Evolutionary conservation across 2,329 filamentous ascomycete genomes (phyloP).

Genomic region (Emericellopsis atlantica): DNA sequence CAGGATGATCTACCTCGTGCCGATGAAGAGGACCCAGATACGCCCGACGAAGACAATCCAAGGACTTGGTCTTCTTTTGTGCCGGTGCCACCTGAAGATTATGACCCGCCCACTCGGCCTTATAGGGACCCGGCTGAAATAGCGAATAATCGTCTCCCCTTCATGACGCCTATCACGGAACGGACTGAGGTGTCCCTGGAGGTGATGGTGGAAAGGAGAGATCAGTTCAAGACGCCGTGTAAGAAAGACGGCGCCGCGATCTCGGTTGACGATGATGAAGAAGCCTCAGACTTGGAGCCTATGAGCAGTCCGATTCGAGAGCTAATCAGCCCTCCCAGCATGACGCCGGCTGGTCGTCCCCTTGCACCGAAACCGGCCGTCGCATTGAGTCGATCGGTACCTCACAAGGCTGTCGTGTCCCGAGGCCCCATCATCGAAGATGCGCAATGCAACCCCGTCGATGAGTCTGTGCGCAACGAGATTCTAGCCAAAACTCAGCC

Average conservation of each 20-base stretch:
- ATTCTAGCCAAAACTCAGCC: slow-evolving; percentile 68
- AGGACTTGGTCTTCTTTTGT: slow-evolving; percentile 55
- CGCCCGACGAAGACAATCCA: slow-evolving; percentile 17
- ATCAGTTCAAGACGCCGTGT: slow-evolving; percentile 67
- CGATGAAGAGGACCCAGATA: slow-evolving; percentile 19
- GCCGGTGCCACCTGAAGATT: slow-evolving; percentile 75
- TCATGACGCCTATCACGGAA: slow-evolving; percentile 98
- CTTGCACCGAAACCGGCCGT: slow-evolving; percentile 25
- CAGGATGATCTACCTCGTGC: slow-evolving; percentile 10
- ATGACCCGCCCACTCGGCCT: slow-evolving; percentile 63
- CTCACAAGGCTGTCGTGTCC: slow-evolving; percentile 20
- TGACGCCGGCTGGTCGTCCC: slow-evolving; percentile 37
- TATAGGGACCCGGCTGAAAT: slow-evolving; percentile 69
- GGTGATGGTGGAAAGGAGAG: slow-evolving; percentile 40
- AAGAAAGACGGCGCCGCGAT: slow-evolving; percentile 28
- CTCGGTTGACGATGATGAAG: slow-evolving; percentile 12
- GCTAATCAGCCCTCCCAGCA: slow-evolving; percentile 38
- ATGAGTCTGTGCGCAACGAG: slow-evolving; percentile 57
- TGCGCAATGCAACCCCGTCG: slow-evolving; percentile 76
- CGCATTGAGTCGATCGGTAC: slow-evolving; percentile 16
- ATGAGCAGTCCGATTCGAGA: slow-evolving; percentile 64
- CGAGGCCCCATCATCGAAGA: slow-evolving; percentile 73
- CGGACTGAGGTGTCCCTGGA: slow-evolving; percentile 82
- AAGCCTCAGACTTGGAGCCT: slow-evolving; percentile 22
- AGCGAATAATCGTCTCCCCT: slow-evolving; percentile 85